These are phyloP conservation scores for Lepraria neglecta DNA, from an alignment of 495 filamentous ascomycete genomes.

Conservation along the genomic window DNA sequence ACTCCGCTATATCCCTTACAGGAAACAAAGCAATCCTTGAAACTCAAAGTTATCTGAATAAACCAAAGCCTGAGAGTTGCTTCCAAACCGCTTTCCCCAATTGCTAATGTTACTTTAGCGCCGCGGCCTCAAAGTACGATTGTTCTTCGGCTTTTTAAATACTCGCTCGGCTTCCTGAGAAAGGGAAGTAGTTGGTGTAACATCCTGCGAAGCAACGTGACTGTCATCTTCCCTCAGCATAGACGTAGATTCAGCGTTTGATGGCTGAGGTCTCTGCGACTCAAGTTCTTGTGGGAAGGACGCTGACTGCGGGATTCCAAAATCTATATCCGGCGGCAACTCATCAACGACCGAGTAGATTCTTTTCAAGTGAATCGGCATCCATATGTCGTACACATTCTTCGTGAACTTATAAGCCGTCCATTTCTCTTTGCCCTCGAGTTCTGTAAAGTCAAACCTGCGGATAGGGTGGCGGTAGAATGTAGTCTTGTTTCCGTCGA, in stretches of 20 bases:
- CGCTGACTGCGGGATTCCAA: neutral
- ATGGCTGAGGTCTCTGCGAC: neutral
- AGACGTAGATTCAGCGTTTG: conserved; percentile 7
- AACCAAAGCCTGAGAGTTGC: no score
- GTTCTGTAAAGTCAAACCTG: conserved; percentile 31
- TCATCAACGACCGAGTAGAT: conserved; percentile 34
- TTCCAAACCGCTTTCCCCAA: no score
- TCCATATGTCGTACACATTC: no score
- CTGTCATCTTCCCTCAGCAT: neutral
- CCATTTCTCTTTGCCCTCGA: conserved; percentile 35
- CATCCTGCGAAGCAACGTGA: no score
- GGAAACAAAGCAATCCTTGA: no score
- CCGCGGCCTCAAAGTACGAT: no score
- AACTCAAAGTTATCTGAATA: no score
- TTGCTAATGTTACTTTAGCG: no score
- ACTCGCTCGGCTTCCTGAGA: no score
- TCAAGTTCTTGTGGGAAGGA: neutral
- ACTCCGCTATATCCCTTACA: no score
- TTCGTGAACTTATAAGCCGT: conserved; percentile 35
- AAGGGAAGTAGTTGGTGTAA: no score
- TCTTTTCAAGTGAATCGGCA: conserved; percentile 36
- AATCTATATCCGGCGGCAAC: conserved; percentile 25
- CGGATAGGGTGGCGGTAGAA: conserved; percentile 30
- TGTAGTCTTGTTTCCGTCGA: conserved; percentile 22
- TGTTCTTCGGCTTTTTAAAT: no score